These are phyloP conservation scores for Oryza glumipatula DNA, from an alignment of 176 grass and related monocot species.

Conservation along the genomic window DNA sequence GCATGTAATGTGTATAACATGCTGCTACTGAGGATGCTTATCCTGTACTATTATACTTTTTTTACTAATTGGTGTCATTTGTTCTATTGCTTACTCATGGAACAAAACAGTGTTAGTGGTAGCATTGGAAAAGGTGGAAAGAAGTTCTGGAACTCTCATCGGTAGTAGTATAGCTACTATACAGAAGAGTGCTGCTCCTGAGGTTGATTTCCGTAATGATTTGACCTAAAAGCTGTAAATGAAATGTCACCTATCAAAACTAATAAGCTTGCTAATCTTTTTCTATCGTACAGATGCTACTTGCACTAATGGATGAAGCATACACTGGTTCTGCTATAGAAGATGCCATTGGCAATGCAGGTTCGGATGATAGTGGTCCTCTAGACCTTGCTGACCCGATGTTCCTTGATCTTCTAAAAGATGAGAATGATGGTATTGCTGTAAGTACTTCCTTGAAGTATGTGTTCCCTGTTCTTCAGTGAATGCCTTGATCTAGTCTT, in stretches of 20 bases:
- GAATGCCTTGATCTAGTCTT: slow-evolving; percentile 8
- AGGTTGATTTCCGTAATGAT: slow-evolving; percentile 56
- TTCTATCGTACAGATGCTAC: slow-evolving; percentile 68
- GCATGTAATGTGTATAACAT: neutral
- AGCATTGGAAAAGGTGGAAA: slow-evolving; percentile 95
- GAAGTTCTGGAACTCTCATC: slow-evolving; percentile 84
- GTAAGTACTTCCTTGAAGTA: slow-evolving; percentile 52
- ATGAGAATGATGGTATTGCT: slow-evolving; percentile 95
- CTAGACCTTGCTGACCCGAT: slow-evolving; percentile 84
- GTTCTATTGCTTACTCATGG: slow-evolving; percentile 4
- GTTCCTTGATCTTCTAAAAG: slow-evolving; percentile 96
- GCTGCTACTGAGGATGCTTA: neutral
- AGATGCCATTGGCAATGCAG: slow-evolving; percentile 66
- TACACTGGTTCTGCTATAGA: slow-evolving; percentile 93
- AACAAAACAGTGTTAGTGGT: slow-evolving; percentile 82
- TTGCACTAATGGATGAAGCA: slow-evolving; percentile 96
- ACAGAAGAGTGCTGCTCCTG: slow-evolving; percentile 96
- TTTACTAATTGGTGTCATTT: neutral
- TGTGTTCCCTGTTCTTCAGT: slow-evolving; percentile 2
- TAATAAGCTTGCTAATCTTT: slow-evolving; percentile 32
- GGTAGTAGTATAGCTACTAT: slow-evolving; percentile 97
- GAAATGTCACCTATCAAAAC: slow-evolving; percentile 3
- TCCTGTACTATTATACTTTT: slow-evolving; percentile 12
- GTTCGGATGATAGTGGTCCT: slow-evolving; percentile 71
- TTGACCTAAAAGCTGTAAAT: slow-evolving; percentile 25